These are phyloP conservation scores for Physaria fendleri DNA, from an alignment of 345 rosid species.

Conservation along the genomic window DNA sequence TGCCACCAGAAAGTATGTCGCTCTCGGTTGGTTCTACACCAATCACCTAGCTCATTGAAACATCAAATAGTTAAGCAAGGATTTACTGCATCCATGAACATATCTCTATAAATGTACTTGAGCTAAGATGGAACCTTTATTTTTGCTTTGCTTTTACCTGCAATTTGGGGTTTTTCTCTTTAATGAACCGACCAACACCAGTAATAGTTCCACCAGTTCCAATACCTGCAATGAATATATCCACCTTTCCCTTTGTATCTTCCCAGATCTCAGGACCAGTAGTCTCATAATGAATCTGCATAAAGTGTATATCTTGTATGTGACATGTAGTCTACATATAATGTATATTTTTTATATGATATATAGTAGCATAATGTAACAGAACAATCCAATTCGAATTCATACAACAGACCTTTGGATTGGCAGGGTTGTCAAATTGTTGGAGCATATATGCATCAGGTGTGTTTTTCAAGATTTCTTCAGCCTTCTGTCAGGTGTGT, in stretches of 20 bases:
- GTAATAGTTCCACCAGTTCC: slow-evolving; percentile 91
- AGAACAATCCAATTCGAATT: too few species aligned
- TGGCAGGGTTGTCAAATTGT: slow-evolving; percentile 89
- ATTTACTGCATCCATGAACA: background rate
- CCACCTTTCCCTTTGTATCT: slow-evolving; percentile 72
- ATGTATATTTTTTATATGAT: background rate
- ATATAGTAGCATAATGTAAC: background rate
- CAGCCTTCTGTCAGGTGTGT: slow-evolving; percentile 66
- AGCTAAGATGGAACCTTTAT: background rate
- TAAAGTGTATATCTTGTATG: background rate
- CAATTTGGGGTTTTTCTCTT: slow-evolving; percentile 62
- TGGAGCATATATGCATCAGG: slow-evolving; percentile 71
- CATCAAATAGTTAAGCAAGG: background rate
- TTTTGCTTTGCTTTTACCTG: slow-evolving; percentile 43
- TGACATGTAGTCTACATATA: too few species aligned
- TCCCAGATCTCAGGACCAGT: slow-evolving; percentile 88
- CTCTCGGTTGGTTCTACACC: slow-evolving; percentile 85
- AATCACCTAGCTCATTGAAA: slow-evolving; percentile 47
- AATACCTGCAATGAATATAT: slow-evolving; percentile 63
- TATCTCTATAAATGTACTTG: background rate
- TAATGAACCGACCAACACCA: slow-evolving; percentile 68
- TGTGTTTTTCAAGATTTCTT: slow-evolving; percentile 55
- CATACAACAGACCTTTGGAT: slow-evolving; percentile 49
- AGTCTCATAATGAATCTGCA: slow-evolving; percentile 71
- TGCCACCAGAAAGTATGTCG: slow-evolving; percentile 79